Base-by-base conservation (phyloP, 345 rosid species). In the Citrus sp. region DNA sequence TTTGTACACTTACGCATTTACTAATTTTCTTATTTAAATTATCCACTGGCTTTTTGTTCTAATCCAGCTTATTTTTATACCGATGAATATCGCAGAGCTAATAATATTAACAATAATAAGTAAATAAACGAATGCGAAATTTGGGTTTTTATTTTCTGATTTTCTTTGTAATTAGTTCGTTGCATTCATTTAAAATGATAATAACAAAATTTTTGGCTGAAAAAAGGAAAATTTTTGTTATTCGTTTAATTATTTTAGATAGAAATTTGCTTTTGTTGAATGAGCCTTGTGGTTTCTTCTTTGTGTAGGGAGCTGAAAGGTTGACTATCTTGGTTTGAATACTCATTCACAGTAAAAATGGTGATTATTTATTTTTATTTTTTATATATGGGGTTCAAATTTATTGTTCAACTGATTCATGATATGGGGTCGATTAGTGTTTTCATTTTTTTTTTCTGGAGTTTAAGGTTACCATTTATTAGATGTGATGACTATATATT, bases 291-390 rank as follows among this genome's bases (percentile, higher is more conserved):
- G 51, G 21, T 49, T 32, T 54, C 18, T 70, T 58, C n/a, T 77
- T 61, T 70, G 27, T 64, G 37, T 18, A 84, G 89, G 87, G 35
- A 40, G 74, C 70, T 71, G 42, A 80, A 35, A 73, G 82, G 55
- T 72, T 16, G 28, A 40, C 62, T 60, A 25, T 61, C 49, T 13
- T 13, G 49, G 65, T 60, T 73, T 60, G 64, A 61, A 61, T 38
- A 21, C 71, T 76, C 49, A 35, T 25, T 42, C 66, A 46, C 80
- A 61, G 35, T 42, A 62, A 87, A 80, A n/a, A 87, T 87, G 89
- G 89, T 87, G 67, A 42, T 62, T 35, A 0, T 42, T 72, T 30
- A 30, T 32, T 79, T 46, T 21, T 19, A 12, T 1, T 32, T 73
- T 58, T 25, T 4, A n/a, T 35, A 22, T 34, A 58, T 63, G 35